Percentiles rank a stretch among this genome's conserved stretches.
Conservation (phyloP, 345 rosid genomes). For the Eucalyptus guilfoylei region DNA sequence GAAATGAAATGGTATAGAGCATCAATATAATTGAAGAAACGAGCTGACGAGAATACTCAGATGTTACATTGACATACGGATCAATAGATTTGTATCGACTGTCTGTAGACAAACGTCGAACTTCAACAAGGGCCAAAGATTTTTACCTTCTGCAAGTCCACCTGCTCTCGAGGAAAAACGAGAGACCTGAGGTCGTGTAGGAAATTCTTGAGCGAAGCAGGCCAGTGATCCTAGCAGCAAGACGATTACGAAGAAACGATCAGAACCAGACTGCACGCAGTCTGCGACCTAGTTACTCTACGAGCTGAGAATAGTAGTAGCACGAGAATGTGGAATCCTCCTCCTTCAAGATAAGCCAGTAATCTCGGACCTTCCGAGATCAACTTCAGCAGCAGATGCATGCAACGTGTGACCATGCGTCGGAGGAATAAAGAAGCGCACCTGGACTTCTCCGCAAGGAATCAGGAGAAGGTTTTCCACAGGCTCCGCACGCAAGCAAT, state of each 20-base stretch:
- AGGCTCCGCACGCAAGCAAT: slow-evolving; percentile 53
- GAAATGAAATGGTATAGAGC: not conserved
- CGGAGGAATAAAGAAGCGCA: not conserved
- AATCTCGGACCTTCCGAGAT: not conserved
- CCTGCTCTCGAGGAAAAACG: slow-evolving; percentile 56
- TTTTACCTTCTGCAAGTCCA: slow-evolving; percentile 36
- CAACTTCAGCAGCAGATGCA: not conserved
- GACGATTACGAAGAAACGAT: not conserved
- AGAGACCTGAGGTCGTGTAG: slow-evolving; percentile 48
- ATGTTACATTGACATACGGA: not conserved
- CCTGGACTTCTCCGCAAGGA: slow-evolving; percentile 69
- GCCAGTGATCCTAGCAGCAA: slow-evolving; percentile 66
- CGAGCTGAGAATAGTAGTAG: not conserved
- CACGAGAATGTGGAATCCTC: not conserved
- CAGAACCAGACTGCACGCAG: not conserved
- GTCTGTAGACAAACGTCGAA: not conserved
- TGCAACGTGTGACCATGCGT: not conserved
- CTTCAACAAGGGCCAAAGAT: not conserved
- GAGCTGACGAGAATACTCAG: not conserved
- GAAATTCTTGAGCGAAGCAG: slow-evolving; percentile 66
- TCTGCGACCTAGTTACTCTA: not conserved
- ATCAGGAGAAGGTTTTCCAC: slow-evolving; percentile 51
- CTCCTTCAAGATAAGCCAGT: not conserved
- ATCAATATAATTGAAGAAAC: not conserved
- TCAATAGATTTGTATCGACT: not conserved